phyloP scores from a whole-genome alignment of 768 basidiomycete genomes.

The Rhizopogon vinicolor region DNA sequence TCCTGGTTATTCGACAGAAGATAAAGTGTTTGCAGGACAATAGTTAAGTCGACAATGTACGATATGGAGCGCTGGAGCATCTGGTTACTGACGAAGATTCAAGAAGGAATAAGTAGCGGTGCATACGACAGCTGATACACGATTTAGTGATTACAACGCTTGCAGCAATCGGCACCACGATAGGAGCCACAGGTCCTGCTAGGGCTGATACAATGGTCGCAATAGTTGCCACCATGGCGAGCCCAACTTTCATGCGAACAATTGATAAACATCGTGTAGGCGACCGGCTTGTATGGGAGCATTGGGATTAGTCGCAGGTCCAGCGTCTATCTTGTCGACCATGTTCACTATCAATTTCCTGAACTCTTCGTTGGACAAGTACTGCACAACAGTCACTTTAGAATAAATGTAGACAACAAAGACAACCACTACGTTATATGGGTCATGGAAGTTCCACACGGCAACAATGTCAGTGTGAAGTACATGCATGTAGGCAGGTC shows the following conservation, averaged over 20 bases:
- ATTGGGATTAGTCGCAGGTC: not conserved
- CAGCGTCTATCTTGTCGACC: not conserved
- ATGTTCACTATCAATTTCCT: not conserved
- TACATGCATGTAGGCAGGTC: too few species aligned
- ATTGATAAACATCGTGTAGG: not conserved
- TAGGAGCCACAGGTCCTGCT: not conserved
- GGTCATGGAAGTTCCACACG: constrained; percentile 16
- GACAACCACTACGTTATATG: not conserved
- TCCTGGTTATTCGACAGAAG: not conserved
- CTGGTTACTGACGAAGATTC: not conserved
- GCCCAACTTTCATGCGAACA: not conserved
- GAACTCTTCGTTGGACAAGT: not conserved
- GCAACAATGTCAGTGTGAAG: constrained; percentile 10
- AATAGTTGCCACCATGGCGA: not conserved
- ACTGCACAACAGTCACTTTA: not conserved
- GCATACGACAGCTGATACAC: not conserved
- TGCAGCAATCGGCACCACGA: not conserved
- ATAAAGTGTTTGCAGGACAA: constrained; percentile 18
- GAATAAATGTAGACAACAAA: not conserved
- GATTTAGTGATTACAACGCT: not conserved
- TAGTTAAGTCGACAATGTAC: constrained; percentile 22
- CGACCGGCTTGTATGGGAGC: not conserved
- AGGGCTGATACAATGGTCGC: not conserved
- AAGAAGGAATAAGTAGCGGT: not conserved
- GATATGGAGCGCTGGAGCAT: constrained; percentile 15